Evolutionary conservation across 768 basidiomycete species (phyloP).

Genomic region (Leccinum subgranulosum): DNA sequence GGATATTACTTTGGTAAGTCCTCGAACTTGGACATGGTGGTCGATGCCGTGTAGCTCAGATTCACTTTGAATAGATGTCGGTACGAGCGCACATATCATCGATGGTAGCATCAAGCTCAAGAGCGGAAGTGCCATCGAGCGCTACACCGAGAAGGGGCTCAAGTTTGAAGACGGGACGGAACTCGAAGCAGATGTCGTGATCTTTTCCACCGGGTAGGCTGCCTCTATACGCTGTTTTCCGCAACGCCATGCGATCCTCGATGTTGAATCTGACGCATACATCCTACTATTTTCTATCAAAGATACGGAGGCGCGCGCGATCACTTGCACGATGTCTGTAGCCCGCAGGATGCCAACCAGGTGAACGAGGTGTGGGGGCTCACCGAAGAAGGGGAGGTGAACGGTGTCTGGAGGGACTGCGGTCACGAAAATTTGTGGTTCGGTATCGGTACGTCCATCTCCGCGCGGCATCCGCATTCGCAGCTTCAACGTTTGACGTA

Average conservation of each 20-base stretch:
- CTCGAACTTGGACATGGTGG: background rate
- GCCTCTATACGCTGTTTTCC: background rate
- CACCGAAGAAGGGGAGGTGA: conserved; percentile 59
- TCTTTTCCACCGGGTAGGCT: conserved; percentile 31
- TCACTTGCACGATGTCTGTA: conserved; percentile 42
- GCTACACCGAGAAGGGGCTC: conserved; percentile 32
- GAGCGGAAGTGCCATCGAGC: conserved; percentile 34
- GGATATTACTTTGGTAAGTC: conserved; percentile 41
- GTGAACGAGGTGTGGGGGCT: conserved; percentile 59
- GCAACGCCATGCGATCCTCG: background rate
- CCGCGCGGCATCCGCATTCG: background rate
- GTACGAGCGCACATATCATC: conserved; percentile 42
- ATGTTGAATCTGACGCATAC: background rate
- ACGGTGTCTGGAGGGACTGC: conserved; percentile 34
- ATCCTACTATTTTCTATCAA: background rate
- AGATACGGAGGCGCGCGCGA: conserved; percentile 48
- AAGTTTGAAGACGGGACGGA: conserved; percentile 29
- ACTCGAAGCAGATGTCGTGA: conserved; percentile 31
- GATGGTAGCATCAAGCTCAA: conserved; percentile 52
- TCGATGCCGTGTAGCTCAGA: background rate
- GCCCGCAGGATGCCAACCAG: conserved; percentile 41
- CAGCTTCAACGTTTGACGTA: background rate
- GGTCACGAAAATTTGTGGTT: conserved; percentile 38
- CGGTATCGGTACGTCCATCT: conserved; percentile 20
- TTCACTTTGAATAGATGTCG: conserved; percentile 26